phyloP scores from a whole-genome alignment of 345 rosid genomes.

The Syzygium aromaticum region DNA sequence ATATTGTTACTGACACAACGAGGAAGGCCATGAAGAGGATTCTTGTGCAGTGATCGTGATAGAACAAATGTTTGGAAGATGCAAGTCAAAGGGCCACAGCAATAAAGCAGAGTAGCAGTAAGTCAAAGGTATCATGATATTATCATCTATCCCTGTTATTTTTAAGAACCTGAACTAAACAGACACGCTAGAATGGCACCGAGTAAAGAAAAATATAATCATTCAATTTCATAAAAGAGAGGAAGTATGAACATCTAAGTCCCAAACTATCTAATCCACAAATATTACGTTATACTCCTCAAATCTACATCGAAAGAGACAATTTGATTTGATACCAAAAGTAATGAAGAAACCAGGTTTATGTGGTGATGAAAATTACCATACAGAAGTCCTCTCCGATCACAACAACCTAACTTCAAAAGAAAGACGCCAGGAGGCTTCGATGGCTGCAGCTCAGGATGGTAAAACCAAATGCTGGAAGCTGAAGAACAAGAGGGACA shows the following conservation, averaged over 20 bases:
- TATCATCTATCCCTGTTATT: not conserved
- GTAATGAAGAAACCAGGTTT: not conserved
- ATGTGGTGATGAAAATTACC: conserved; percentile 22
- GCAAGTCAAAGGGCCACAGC: not conserved
- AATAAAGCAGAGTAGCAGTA: not conserved
- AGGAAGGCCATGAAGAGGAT: not conserved
- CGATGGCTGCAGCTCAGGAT: conserved; percentile 41
- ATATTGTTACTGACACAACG: not conserved
- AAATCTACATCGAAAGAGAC: not conserved
- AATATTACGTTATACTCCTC: not conserved
- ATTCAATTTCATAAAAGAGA: not conserved
- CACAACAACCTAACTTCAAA: conserved; percentile 63
- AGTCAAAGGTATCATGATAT: not conserved
- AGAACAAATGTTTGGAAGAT: not conserved
- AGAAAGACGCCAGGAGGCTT: conserved; percentile 70
- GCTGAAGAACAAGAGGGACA: conserved; percentile 82
- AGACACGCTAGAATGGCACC: not conserved
- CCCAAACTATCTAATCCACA: not conserved
- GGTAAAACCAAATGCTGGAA: conserved; percentile 56
- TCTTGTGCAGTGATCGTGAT: not conserved
- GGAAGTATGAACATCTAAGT: not conserved
- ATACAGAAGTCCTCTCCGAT: conserved; percentile 77
- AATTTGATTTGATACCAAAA: not conserved
- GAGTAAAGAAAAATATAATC: not conserved
- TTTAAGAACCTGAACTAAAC: not conserved